Percentiles rank a stretch among this genome's conserved stretches.
phyloP scores from a whole-genome alignment of 116 monocot genomes.

The Zostera marina region DNA sequence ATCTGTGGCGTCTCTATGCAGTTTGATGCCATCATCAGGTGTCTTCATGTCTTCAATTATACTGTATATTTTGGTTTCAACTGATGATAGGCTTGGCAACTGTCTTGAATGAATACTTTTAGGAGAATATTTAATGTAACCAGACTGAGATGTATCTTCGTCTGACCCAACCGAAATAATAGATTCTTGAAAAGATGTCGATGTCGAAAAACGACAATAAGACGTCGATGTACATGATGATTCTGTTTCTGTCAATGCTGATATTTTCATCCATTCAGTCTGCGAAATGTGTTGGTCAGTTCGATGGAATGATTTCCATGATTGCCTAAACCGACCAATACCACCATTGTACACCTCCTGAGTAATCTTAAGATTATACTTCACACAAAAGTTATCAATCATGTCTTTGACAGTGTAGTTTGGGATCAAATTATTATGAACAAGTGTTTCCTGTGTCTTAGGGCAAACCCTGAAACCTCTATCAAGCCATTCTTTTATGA shows the following conservation, averaged over 20 bases:
- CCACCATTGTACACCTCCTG: conserved; percentile 33
- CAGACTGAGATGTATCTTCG: too few species aligned
- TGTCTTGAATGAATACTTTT: too few species aligned
- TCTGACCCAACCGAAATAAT: too few species aligned
- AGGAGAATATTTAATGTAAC: too few species aligned
- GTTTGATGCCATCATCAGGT: conserved; percentile 5
- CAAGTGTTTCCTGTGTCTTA: conserved; percentile 75
- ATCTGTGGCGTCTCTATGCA: conserved; percentile 43
- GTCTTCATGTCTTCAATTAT: conserved; percentile 49
- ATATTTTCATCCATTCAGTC: too few species aligned
- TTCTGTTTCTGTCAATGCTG: too few species aligned
- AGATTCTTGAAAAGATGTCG: too few species aligned
- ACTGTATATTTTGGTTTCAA: conserved; percentile 41
- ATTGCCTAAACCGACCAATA: conserved; percentile 20
- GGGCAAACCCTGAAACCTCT: conserved; percentile 71
- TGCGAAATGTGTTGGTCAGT: conserved; percentile 4
- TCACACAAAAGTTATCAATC: conserved; percentile 80
- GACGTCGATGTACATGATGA: too few species aligned
- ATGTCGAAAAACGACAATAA: too few species aligned
- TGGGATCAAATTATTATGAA: conserved; percentile 71
- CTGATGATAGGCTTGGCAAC: conserved; percentile 26
- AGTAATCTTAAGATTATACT: conserved; percentile 53
- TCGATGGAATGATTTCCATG: conserved; percentile 13
- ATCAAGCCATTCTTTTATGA: conserved; percentile 78
- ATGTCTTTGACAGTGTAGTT: conserved; percentile 83